Base-by-base conservation (phyloP, 352 stramenopile species). In the Globisporangium mamillatum region DNA sequence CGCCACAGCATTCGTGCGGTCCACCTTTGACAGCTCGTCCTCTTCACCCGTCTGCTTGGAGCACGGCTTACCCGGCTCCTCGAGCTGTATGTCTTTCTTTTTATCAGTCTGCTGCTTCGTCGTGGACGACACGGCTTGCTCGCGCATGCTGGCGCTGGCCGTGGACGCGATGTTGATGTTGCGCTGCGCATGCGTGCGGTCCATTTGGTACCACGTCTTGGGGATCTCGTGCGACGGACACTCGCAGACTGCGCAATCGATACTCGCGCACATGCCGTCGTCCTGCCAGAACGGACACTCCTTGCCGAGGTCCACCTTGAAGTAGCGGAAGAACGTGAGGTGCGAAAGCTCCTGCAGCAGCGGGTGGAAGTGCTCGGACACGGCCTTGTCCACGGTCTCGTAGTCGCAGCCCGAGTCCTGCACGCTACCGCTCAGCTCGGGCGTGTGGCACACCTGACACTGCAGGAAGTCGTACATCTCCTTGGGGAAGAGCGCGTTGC, bases 281-380 rank as follows among this genome's bases (percentile, higher is more conserved):
- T 97, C 89, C 36, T 94, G 75, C 92, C 92, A 98, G 70, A 93
- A 96, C 0, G 89, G 89, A 61, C 93, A 98, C 57, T 91, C 76
- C 50, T 92, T 92, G 60, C 86, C 86, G 53, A 98, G 76, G 72
- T 98, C 91, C 29, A 97, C 91, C 63, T 97, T 96, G 69, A 97
- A 98, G 80, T 97, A 97, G 48, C 92, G 92, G 72, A 98, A 98
- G 77, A 97, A 98, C 16, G 82, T 91, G 59, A 92, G 78, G 53
- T 77, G 77, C 34, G 87, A 90, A 32, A 96, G 79, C 63, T 94
- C 87, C 25, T 89, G 64, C 7, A 96, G 75, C 29, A 94, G 76
- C 59, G 89, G 88, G 53, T 94, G 86, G 65, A 96, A 95, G 73
- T 94, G 83, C 69, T 91, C 74, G 36, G 78, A 79, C 41, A 92